A percentile compares a stretch with the other conserved stretches of the same genome.
Conservation (phyloP, 164 flowering plant species). For the Umbellularia californica region DNA sequence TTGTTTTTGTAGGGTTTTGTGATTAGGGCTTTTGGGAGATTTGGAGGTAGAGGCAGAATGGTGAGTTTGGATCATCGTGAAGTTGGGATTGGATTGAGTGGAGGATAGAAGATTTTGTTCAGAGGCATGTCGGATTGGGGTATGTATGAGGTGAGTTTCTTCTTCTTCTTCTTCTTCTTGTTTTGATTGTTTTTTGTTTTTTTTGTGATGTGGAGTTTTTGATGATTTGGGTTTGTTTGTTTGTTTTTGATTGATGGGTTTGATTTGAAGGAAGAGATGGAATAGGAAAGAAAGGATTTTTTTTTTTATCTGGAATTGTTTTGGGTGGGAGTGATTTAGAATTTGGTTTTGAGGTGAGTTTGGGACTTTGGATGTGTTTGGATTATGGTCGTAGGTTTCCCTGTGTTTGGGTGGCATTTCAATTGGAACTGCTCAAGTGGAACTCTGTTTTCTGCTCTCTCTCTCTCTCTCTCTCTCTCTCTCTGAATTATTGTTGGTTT, state of each 20-base stretch:
- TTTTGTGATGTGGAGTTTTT: too few species aligned
- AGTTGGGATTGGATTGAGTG: background rate
- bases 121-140: constrained; percentile 22
- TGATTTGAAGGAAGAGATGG: too few species aligned
- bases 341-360: background rate
- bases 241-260: too few species aligned
- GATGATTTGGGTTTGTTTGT: too few species aligned
- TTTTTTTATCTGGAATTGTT: background rate
- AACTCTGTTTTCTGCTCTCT: background rate
- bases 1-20: background rate
- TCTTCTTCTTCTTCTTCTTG: too few species aligned
- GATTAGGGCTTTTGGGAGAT: background rate
- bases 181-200: too few species aligned
- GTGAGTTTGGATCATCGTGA: constrained; percentile 9
- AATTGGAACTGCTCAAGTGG: too few species aligned
- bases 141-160: constrained; percentile 17
- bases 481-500: background rate
- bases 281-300: background rate
- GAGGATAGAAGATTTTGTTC: constrained; percentile 8
- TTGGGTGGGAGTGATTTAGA: background rate
- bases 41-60: background rate
- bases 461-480: background rate
- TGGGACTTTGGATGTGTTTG: too few species aligned
- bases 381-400: too few species aligned
- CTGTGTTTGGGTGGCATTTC: too few species aligned